Conservation (phyloP, 1,284 basidiomycete species). For the Microbotryum saponariae region DNA sequence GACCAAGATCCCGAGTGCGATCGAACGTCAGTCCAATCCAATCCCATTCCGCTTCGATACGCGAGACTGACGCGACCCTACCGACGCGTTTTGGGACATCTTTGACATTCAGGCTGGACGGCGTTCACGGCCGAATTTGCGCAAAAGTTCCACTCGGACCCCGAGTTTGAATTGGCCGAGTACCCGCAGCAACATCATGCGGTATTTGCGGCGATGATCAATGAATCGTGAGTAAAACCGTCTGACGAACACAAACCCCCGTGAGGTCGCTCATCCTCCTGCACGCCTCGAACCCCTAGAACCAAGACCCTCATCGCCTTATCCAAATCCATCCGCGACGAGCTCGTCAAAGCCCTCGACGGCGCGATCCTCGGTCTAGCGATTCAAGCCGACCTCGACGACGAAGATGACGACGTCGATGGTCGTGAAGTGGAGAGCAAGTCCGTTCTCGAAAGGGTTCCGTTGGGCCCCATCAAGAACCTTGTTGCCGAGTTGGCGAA, state of each 20-base stretch:
- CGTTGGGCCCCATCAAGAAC: not conserved
- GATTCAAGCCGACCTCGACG: too few species aligned
- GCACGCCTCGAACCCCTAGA: too few species aligned
- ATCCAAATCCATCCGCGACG: too few species aligned
- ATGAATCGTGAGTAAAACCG: constrained; percentile 20
- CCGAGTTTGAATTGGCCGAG: constrained; percentile 52
- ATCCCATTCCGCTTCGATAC: not conserved
- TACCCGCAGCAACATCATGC: constrained; percentile 54
- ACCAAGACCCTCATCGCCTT: constrained; percentile 13
- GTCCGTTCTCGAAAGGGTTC: too few species aligned
- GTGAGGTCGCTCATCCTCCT: too few species aligned
- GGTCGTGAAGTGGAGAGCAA: too few species aligned
- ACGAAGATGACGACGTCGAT: too few species aligned
- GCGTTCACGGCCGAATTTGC: too few species aligned
- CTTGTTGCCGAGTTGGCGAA: constrained; percentile 3
- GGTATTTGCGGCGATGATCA: constrained; percentile 39
- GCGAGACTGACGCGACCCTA: constrained; percentile 8
- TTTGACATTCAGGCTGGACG: constrained; percentile 50
- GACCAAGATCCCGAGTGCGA: constrained; percentile 68
- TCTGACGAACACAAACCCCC: too few species aligned
- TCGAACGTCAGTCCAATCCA: constrained; percentile 55
- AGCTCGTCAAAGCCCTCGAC: too few species aligned
- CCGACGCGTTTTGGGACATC: constrained; percentile 10
- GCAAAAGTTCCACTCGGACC: too few species aligned
- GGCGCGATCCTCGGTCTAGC: too few species aligned